Percentiles rank a stretch among this genome's conserved stretches.
phyloP scores from a whole-genome alignment of 805 yeast genomes.

The Jamesozyma lodderae region DNA sequence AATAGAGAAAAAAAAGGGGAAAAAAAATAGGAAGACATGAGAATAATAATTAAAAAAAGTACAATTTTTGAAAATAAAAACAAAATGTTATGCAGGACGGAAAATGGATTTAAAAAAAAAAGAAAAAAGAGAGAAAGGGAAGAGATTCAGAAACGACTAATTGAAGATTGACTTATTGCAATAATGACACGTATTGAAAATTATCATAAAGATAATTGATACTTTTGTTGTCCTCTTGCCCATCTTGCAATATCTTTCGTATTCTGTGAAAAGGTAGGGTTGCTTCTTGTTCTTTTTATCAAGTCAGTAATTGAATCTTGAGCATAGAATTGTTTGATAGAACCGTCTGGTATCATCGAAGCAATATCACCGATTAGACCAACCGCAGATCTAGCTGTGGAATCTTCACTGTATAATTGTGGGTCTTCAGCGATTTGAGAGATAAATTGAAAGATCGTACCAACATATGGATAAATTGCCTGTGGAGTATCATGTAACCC shows the following conservation, averaged over 20 bases:
- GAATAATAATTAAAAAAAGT: constrained; percentile 1
- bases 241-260: constrained; percentile 93
- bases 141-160: too few species aligned
- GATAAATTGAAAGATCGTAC: constrained; percentile 63
- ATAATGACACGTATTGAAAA: background rate
- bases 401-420: constrained; percentile 51
- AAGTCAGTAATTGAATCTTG: constrained; percentile 76
- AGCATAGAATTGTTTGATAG: constrained; percentile 53
- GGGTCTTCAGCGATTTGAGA: constrained; percentile 50
- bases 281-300: constrained; percentile 63
- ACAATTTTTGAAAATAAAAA: background rate
- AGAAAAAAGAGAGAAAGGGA: background rate
- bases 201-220: constrained; percentile 21
- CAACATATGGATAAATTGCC: constrained; percentile 54
- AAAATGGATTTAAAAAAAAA: background rate
- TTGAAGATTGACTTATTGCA: too few species aligned
- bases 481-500: constrained; percentile 70
- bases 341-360: constrained; percentile 72
- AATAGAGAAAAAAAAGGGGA: constrained; percentile 6
- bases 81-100: constrained; percentile 1
- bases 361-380: constrained; percentile 93
- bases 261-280: constrained; percentile 47
- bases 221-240: constrained; percentile 70
- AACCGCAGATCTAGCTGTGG: constrained; percentile 72
- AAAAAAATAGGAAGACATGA: constrained; percentile 3